phyloP scores from a whole-genome alignment of 108 stramenopile genomes.

The Conticribra weissflogii region DNA sequence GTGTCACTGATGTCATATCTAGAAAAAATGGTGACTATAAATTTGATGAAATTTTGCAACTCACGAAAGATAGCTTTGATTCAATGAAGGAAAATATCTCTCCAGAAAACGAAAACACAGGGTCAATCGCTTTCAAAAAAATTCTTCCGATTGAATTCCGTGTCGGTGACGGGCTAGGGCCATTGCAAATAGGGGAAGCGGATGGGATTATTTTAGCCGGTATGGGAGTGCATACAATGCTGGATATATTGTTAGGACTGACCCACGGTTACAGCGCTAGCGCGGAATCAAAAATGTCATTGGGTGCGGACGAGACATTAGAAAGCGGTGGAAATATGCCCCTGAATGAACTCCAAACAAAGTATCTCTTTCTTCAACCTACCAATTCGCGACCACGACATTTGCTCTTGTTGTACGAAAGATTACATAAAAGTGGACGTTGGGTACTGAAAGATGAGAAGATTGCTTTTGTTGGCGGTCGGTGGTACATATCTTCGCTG shows the following conservation, averaged over 20 bases:
- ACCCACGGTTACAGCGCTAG: not conserved
- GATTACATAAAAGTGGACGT: slow-evolving; percentile 45
- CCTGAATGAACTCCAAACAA: slow-evolving; percentile 53
- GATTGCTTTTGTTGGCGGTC: slow-evolving; percentile 49
- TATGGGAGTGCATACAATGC: slow-evolving; percentile 82
- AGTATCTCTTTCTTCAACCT: slow-evolving; percentile 68
- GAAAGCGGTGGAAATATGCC: too few relatives aligned
- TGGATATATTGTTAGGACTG: slow-evolving; percentile 52
- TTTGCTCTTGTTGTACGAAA: slow-evolving; percentile 65
- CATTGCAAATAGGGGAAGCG: slow-evolving; percentile 60
- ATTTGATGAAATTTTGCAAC: not conserved
- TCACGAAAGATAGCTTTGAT: not conserved
- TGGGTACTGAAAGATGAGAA: slow-evolving; percentile 66
- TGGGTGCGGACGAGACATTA: too few relatives aligned
- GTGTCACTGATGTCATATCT: slow-evolving; percentile 10
- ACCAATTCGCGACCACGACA: slow-evolving; percentile 74
- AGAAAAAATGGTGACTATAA: slow-evolving; percentile 1
- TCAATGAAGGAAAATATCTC: not conserved
- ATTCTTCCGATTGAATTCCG: slow-evolving; percentile 66
- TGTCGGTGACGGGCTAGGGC: slow-evolving; percentile 64
- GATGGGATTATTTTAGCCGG: slow-evolving; percentile 81
- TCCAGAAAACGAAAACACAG: not conserved
- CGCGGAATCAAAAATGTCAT: not conserved
- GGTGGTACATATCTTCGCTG: slow-evolving; percentile 70
- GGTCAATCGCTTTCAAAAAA: not conserved